phyloP scores from a whole-genome alignment of 1,284 basidiomycete species.

The Schizophyllum amplum region DNA sequence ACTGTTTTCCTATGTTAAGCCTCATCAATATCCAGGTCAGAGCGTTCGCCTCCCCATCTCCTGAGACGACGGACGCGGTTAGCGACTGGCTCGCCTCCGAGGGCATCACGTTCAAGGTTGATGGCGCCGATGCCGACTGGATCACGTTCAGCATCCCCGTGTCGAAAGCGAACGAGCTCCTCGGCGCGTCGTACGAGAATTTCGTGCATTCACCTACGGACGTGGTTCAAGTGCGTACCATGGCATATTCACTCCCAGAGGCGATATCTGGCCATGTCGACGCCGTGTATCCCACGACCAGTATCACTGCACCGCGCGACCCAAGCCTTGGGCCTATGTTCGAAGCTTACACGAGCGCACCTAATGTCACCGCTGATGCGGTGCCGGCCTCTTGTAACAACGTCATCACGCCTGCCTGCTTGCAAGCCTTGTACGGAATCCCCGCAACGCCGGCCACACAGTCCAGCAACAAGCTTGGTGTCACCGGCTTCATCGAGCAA shows the following conservation, averaged over 20 bases:
- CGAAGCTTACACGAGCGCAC: slow-evolving; percentile 7
- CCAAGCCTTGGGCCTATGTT: slow-evolving; percentile 14
- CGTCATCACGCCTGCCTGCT: slow-evolving; percentile 32
- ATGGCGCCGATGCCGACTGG: slow-evolving; percentile 33
- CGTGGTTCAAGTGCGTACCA: slow-evolving; percentile 30
- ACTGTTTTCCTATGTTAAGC: background rate
- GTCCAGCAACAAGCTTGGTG: slow-evolving; percentile 27
- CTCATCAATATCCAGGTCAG: slow-evolving; percentile 11
- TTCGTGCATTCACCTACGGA: slow-evolving; percentile 28
- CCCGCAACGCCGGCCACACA: slow-evolving; percentile 25
- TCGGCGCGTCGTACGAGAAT: slow-evolving; percentile 29
- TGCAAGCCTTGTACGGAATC: slow-evolving; percentile 35
- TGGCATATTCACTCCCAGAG: slow-evolving; percentile 32
- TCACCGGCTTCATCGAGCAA: slow-evolving; percentile 34
- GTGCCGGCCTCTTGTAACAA: slow-evolving; percentile 24
- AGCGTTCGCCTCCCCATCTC: slow-evolving; percentile 30
- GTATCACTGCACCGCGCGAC: slow-evolving; percentile 17
- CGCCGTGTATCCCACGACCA: slow-evolving; percentile 36
- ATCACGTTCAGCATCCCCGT: slow-evolving; percentile 34
- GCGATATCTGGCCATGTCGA: slow-evolving; percentile 29
- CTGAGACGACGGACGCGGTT: slow-evolving; percentile 30
- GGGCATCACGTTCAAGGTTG: slow-evolving; percentile 23
- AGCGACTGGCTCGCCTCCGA: slow-evolving; percentile 35
- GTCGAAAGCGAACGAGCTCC: slow-evolving; percentile 33
- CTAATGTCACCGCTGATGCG: slow-evolving; percentile 12